Evolutionary conservation across 1,284 basidiomycete genomes (phyloP), one percentile per base, ranked within the genome.

Genomic region (Fistulinella cinereoalba): DNA sequence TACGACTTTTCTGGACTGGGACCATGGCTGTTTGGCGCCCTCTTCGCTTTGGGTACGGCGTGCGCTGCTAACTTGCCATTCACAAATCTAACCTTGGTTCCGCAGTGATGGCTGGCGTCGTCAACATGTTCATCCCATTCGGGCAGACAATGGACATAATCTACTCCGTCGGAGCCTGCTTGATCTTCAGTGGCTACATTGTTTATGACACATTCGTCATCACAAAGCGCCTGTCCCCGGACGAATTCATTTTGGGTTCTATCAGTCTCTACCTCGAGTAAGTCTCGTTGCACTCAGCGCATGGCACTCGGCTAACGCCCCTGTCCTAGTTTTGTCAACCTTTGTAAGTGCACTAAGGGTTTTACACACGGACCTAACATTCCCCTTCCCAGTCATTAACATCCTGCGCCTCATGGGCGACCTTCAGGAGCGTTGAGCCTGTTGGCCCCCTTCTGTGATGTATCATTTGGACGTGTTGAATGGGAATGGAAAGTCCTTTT

Each of bases 231-330:
- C 71, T 94, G 28, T 88, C 85, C 12, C 88, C 90, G 1, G 92
- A 94, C 54, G 92, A 95, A 63, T 94, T 80, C 69, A 92, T 94
- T 52, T 73, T 92, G 71, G 92, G 84, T 40, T 77, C 87, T 37
- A 85, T 96, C 64, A 87, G 82, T 55, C 80, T 96, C 31, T 96
- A 93, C 68, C 84, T 93, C 48, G 90, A 93, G 84, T 87, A 64
- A 55, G 79, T 76, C 32, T 41, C 19, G 2, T 34, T 32, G 16
- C 36, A 19, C 45, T 8, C 19, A 31, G 39, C 41, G n/a, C 13
- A 25, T 31, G 12, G 6, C 23, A 16, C 0, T 36, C 39, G 13
- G 33, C 51, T 42, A 33, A 54, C n/a, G 29, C 29, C 25, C 19
- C 48, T 46, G 25, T 32, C n/a, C 16, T 45, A 81, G 80, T 58